phyloP scores from a whole-genome alignment of 2,329 filamentous ascomycete species.

The Pyrenochaeta sp. region DNA sequence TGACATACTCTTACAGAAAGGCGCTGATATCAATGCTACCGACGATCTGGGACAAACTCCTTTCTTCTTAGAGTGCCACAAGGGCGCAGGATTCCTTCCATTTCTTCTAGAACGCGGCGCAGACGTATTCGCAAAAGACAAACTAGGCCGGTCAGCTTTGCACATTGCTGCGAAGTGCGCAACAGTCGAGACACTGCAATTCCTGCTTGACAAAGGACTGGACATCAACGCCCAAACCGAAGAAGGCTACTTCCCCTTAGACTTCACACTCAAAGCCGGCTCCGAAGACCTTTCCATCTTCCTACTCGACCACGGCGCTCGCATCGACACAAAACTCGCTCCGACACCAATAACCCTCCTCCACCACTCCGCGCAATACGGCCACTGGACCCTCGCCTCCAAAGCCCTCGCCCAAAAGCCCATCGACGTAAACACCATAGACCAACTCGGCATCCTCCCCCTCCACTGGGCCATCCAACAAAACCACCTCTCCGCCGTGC shows the following conservation, averaged over 20 bases:
- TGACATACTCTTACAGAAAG: constrained; percentile 78
- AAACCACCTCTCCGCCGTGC: too few relatives aligned
- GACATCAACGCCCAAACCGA: constrained; percentile 17
- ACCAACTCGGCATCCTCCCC: not conserved
- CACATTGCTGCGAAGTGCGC: constrained; percentile 23
- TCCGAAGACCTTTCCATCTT: constrained; percentile 18
- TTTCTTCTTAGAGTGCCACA: constrained; percentile 21
- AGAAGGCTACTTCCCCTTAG: constrained; percentile 23
- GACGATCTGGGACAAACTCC: constrained; percentile 19
- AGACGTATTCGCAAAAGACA: constrained; percentile 15
- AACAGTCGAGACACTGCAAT: constrained; percentile 9
- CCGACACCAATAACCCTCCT: constrained; percentile 14
- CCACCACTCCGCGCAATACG: constrained; percentile 21
- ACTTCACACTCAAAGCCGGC: constrained; percentile 15
- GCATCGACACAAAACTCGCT: constrained; percentile 5
- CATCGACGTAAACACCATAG: constrained; percentile 1
- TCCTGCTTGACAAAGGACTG: constrained; percentile 10
- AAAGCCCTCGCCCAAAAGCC: constrained; percentile 2
- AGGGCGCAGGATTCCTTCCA: constrained; percentile 6
- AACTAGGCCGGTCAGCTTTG: constrained; percentile 12
- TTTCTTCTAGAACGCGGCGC: constrained; percentile 17
- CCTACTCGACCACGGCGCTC: constrained; percentile 17
- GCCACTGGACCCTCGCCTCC: too few relatives aligned
- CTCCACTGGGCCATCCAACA: too few relatives aligned
- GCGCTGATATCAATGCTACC: constrained; percentile 30